phyloP scores from a whole-genome alignment of 768 basidiomycete genomes.

The Boletus insuetus region DNA sequence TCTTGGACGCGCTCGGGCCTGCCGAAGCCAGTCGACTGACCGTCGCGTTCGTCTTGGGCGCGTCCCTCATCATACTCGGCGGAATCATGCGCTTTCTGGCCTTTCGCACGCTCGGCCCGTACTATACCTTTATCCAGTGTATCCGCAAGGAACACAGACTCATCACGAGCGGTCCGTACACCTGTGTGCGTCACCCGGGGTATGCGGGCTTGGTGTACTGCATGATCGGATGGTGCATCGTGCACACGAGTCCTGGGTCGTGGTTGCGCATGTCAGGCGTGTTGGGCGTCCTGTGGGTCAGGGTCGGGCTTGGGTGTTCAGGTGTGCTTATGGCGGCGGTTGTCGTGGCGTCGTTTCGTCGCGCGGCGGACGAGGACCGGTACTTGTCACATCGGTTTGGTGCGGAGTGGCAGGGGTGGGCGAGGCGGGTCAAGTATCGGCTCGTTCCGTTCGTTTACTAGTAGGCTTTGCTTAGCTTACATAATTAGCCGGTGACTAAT shows the following conservation, averaged over 20 bases:
- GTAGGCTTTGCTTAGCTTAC: not conserved
- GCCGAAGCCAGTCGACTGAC: slow-evolving; percentile 1
- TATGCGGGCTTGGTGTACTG: slow-evolving; percentile 14
- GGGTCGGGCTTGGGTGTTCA: not conserved
- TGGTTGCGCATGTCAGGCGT: slow-evolving; percentile 4
- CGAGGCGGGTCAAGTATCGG: slow-evolving; percentile 8
- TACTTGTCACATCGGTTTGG: slow-evolving; percentile 18
- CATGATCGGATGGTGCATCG: not conserved
- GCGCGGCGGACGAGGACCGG: slow-evolving; percentile 22
- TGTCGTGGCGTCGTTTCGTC: slow-evolving; percentile 1
- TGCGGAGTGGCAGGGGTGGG: slow-evolving; percentile 21
- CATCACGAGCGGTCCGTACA: slow-evolving; percentile 28
- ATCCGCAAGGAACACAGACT: slow-evolving; percentile 22
- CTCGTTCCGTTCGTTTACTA: slow-evolving; percentile 8
- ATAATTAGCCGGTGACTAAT: too few species aligned
- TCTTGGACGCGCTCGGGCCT: slow-evolving; percentile 11
- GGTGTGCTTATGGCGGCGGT: not conserved
- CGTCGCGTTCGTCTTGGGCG: slow-evolving; percentile 5
- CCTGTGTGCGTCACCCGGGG: slow-evolving; percentile 28
- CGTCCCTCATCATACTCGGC: slow-evolving; percentile 1
- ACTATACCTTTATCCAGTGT: slow-evolving; percentile 20
- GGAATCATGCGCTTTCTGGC: slow-evolving; percentile 3
- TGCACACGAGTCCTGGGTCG: not conserved
- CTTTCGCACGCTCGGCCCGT: slow-evolving; percentile 16
- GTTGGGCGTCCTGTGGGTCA: not conserved